Base-by-base conservation (phyloP, 2,329 filamentous ascomycete species). In the Sporothrix brasiliensis region DNA sequence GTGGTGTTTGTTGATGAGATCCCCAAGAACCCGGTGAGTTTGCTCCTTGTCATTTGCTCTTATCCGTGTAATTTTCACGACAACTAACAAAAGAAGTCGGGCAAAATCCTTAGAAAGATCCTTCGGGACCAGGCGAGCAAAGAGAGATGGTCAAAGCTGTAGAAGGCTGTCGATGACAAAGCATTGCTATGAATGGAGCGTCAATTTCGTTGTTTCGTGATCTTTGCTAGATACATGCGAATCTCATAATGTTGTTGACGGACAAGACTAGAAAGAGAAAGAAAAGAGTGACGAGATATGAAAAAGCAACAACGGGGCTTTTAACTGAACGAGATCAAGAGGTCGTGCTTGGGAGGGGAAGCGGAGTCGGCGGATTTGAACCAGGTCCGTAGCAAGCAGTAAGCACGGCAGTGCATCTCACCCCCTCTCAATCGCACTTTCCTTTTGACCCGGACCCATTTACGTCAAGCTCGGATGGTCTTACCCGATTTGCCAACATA, bases 1-100 rank as follows among this genome's bases (percentile, higher is more conserved):
- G 87, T 94, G 1, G 81, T 85, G 14, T 92, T 93, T 77, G 79
- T 89, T 1, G 87, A 91, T 56, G 81, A 80, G 5, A 89, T 93
- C 66, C 91, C 91, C 2, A 91, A 90, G 81, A 91, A 90, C 74
- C 87, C 88, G 50, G 87, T 88, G 76, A 77, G 83, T 79, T 63
- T 53, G 11, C 0, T 52, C 24, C 7, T 53, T 16, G 50, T 19
- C 19, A 3, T 56, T 10, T 1, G 63, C 49, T n/a, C 49, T 24
- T 50, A 0, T 27, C 14, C 10, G 5, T 50, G 16, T 1, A 19
- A 6, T 19, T 1, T 3, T 10, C 2, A 30, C 3, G n/a, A 5
- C 7, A 4, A 50, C n/a, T 67, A 47, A 72, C 52, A 19, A 58
- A 52, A 21, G 9, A 67, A 87, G 85, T 90, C 88, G 5, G 89